Base-by-base conservation (phyloP, 768 basidiomycete genomes). In the Rossbeevera mucosa region DNA sequence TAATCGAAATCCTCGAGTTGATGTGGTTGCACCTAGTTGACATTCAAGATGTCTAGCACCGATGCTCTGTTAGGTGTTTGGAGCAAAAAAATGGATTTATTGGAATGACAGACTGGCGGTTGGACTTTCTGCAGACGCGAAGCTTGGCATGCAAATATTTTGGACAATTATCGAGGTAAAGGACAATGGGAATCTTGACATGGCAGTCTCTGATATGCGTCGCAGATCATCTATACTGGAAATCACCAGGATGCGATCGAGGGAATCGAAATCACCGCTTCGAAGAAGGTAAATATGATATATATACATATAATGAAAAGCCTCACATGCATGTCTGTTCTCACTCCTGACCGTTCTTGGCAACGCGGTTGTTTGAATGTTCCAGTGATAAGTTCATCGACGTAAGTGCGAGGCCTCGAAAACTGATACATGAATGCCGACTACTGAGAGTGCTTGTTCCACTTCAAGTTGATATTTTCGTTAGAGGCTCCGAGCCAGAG, bases 171-270 rank as follows among this genome's bases (percentile, higher is more conserved):
- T 75, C 62, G 85, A 85, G 72, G 77, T 76, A 44, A 26, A 26
- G 18, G 40, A 29, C 5, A 6, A 26, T 33, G 2, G 4, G 16
- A 25, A 7, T 4, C 18, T 30, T 20, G 18, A 26, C 11, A 33
- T 7, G n/a, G 36, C 24, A n/a, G 3, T 1, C 13, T 26, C 22
- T 55, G 11, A 57, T 22, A 31, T 22, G 14, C 6, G 5, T 4
- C 20, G 12, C 43, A 69, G 64, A 77, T 31, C 16, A 54, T 64
- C 7, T 78, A 76, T 50, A 73, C 77, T 14, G 83, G 88, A 1
- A 91, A 91, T 68, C 80, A 87, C 33, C 90, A 92, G 67, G 93
- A 94, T 62, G 83, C 91, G 4, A 67, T 78, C 12, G 92, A 95
- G 68, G 87, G 92, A 0, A 71, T 94, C 40, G 79, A 81, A 3